These are phyloP conservation scores for Phytophthora constricta DNA, from an alignment of 352 stramenopile genomes.

Conservation along the genomic window DNA sequence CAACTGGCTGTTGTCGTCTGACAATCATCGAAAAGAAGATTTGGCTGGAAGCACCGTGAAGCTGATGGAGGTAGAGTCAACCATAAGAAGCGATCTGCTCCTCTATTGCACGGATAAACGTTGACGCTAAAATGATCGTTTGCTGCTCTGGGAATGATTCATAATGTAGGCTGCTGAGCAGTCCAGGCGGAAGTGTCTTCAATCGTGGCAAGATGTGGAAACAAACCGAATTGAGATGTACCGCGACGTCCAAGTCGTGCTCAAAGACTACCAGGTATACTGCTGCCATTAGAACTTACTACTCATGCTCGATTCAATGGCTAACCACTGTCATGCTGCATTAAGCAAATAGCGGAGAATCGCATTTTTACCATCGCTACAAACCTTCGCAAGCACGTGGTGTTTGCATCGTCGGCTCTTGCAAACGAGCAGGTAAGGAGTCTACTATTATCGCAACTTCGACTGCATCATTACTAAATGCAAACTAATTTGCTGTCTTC, in stretches of 20 bases:
- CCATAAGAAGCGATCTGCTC: not conserved
- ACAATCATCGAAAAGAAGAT: conserved; percentile 76
- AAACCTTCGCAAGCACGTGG: conserved; percentile 83
- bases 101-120: too few species aligned
- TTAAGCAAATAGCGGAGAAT: conserved; percentile 82
- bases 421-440: conserved; percentile 78
- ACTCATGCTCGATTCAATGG: too few species aligned
- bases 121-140: too few species aligned
- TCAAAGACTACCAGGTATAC: conserved; percentile 83
- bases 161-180: conserved; percentile 64
- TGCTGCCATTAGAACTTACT: not conserved
- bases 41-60: conserved; percentile 64
- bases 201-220: conserved; percentile 70
- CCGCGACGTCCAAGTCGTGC: conserved; percentile 64
- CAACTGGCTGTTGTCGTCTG: conserved; percentile 78
- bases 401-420: conserved; percentile 83
- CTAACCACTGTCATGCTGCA: too few species aligned
- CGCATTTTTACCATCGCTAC: conserved; percentile 72
- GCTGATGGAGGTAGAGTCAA: conserved; percentile 53
- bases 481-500: conserved; percentile 3
- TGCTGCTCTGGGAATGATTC: too few species aligned
- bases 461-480: not conserved
- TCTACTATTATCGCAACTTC: not conserved
- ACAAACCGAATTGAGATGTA: conserved; percentile 73
- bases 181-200: conserved; percentile 63